Evolutionary conservation across 345 rosid genomes (phyloP), one percentile per base, ranked within the genome.

Genomic region (Garcia nutans): DNA sequence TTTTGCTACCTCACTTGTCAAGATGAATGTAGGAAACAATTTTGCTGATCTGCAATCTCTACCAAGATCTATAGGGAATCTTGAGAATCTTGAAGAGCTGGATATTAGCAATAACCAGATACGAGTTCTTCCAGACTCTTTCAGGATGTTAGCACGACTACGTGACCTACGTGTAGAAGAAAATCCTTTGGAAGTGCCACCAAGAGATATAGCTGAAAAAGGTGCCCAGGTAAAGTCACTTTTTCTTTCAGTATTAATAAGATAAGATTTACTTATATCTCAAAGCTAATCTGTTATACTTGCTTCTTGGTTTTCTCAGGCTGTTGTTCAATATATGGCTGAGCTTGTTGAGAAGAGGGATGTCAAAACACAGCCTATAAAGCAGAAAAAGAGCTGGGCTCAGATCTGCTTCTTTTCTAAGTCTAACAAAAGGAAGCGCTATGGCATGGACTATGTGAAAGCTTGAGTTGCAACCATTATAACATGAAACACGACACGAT

Each of bases 71-170:
- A 89, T 93, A 67, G 98, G 98, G 73, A 93, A 96, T 86, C 98
- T 96, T 41, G 96, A 89, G 88, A 87, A 77, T 86, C 98, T 96
- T 42, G 92, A 96, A 79, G 99, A 92, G 87, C 73, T 96, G 64
- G 96, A 96, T 81, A 92, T 96, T 68, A 93, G 99, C 87, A 96
- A 96, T 77, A 96, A 96, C 85, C 98, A 96, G 85, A 96, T 96
- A 81, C 90, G 88, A 20, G 77, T 83, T 81, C 97, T 96, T 80
- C 99, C 99, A 2, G 91, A 85, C 72, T 89, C 99, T 24, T 93
- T 96, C 76, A 82, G 91, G 89, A 72, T 90, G 91, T 88, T 96
- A 67, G 80, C 93, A 62, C 84, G 76, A 22, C 78, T 96, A 26
- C 85, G 91, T 24, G 86, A 92, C 76, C 90, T 96, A 73, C 85